phyloP scores from a whole-genome alignment of 192 early-diverging fungal genomes.

The Helicostylum pulchrum region DNA sequence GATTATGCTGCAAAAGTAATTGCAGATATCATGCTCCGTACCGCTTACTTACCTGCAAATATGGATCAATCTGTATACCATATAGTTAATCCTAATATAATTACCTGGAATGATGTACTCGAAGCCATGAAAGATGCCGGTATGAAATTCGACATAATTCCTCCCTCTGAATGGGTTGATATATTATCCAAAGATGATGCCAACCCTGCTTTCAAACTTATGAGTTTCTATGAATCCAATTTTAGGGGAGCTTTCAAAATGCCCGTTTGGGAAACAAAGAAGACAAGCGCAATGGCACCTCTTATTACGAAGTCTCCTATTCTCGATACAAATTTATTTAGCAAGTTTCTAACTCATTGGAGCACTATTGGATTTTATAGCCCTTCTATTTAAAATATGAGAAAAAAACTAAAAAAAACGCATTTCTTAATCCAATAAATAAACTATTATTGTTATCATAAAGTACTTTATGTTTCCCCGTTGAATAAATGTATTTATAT shows the following conservation, averaged over 20 bases:
- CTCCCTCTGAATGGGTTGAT: conserved; percentile 21
- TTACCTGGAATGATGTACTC: conserved; percentile 23
- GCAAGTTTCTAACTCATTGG: conserved; percentile 17
- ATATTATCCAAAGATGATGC: conserved; percentile 21
- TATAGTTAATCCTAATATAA: conserved; percentile 27
- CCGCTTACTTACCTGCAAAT: neutral
- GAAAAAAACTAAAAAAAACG: too few relatives aligned
- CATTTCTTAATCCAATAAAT: too few relatives aligned
- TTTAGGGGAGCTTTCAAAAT: neutral
- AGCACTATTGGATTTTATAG: conserved; percentile 15
- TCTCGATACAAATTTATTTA: neutral
- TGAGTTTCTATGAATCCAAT: conserved; percentile 22
- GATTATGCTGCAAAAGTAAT: conserved; percentile 28
- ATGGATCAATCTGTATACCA: conserved; percentile 13
- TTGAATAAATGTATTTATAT: too few relatives aligned
- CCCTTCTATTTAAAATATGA: neutral
- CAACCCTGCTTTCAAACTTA: conserved; percentile 29
- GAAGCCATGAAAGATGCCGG: conserved; percentile 15
- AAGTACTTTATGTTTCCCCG: too few relatives aligned
- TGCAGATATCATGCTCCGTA: conserved; percentile 22
- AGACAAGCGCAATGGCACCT: conserved; percentile 4
- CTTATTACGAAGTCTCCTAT: conserved; percentile 6
- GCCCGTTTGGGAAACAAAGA: conserved; percentile 24
- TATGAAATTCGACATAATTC: conserved; percentile 19
- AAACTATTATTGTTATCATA: too few relatives aligned